A percentile compares a stretch with the other conserved stretches of the same genome.
Conservation (phyloP, 495 filamentous ascomycete species). For the Elasticomyces elasticus region DNA sequence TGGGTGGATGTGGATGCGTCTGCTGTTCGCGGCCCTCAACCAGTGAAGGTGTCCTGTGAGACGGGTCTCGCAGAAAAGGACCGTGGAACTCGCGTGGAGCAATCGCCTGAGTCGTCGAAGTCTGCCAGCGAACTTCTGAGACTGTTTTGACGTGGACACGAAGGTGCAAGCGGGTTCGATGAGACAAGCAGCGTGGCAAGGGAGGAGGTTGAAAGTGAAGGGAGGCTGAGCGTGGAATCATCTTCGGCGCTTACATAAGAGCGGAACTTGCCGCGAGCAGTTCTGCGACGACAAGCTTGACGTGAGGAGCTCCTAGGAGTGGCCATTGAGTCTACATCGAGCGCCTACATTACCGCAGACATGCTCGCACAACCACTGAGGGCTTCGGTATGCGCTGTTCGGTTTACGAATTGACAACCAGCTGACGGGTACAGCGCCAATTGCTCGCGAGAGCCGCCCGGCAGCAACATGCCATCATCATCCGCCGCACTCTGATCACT, state of each 20-base stretch:
- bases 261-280: not conserved
- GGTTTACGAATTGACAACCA: not conserved
- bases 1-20: constrained; percentile 1
- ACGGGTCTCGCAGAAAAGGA: constrained; percentile 28
- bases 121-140: constrained; percentile 22
- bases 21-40: constrained; percentile 27
- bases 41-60: constrained; percentile 33
- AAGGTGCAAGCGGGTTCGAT: constrained; percentile 6
- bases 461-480: constrained; percentile 50
- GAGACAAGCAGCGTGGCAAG: constrained; percentile 15
- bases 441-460: constrained; percentile 66
- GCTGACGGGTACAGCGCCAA: constrained; percentile 55
- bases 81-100: constrained; percentile 20
- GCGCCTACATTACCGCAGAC: constrained; percentile 6
- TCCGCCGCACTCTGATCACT: constrained; percentile 72
- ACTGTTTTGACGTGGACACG: constrained; percentile 2
- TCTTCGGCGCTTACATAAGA: not conserved
- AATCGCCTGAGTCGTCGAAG: constrained; percentile 3
- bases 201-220: constrained; percentile 5
- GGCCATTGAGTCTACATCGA: not conserved
- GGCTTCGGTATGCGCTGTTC: constrained; percentile 28
- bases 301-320: not conserved
- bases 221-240: not conserved
- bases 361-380: constrained; percentile 37
- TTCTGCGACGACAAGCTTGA: not conserved